Percentiles rank a stretch among this genome's conserved stretches.
phyloP scores from a whole-genome alignment of 2,329 filamentous ascomycete genomes.

The Aspergillus flavus region DNA sequence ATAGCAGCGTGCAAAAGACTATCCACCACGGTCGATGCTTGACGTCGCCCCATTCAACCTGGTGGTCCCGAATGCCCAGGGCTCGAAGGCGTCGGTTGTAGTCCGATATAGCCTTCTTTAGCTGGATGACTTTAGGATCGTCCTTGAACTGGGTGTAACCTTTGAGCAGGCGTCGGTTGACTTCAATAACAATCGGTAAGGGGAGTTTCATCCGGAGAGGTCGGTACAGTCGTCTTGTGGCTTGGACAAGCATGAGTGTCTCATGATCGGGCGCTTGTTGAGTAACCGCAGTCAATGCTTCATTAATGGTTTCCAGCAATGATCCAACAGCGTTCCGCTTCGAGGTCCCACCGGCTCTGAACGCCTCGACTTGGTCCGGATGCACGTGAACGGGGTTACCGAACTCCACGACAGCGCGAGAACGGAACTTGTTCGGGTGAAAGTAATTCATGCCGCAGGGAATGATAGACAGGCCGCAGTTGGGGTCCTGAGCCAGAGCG shows the following conservation, averaged over 20 bases:
- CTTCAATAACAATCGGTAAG: slow-evolving; percentile 86
- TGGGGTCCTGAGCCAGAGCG: slow-evolving; percentile 78
- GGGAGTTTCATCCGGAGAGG: slow-evolving; percentile 91
- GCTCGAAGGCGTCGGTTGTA: slow-evolving; percentile 88
- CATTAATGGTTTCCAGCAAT: slow-evolving; percentile 83
- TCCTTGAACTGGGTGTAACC: slow-evolving; percentile 93
- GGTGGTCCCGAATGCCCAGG: slow-evolving; percentile 87
- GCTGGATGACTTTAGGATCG: slow-evolving; percentile 75
- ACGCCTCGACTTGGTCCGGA: slow-evolving; percentile 78
- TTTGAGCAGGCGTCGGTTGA: slow-evolving; percentile 86
- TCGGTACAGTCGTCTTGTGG: slow-evolving; percentile 89
- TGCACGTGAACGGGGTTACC: slow-evolving; percentile 86
- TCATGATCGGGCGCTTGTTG: slow-evolving; percentile 93
- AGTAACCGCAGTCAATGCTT: slow-evolving; percentile 82
- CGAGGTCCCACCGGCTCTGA: slow-evolving; percentile 68
- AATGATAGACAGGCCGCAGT: slow-evolving; percentile 90
- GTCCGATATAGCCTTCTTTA: slow-evolving; percentile 74
- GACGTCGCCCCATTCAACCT: slow-evolving; percentile 86
- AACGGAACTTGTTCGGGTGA: slow-evolving; percentile 97
- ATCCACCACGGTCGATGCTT: slow-evolving; percentile 2
- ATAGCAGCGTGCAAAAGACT: slow-evolving; percentile 64
- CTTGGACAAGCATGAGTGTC: slow-evolving; percentile 93
- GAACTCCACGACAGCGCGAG: slow-evolving; percentile 92
- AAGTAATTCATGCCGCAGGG: slow-evolving; percentile 99
- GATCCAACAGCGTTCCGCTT: slow-evolving; percentile 84